Evolutionary conservation across 1,284 basidiomycete genomes (phyloP), one percentile per base, ranked within the genome.

Genomic region (Pholiota adiposa): DNA sequence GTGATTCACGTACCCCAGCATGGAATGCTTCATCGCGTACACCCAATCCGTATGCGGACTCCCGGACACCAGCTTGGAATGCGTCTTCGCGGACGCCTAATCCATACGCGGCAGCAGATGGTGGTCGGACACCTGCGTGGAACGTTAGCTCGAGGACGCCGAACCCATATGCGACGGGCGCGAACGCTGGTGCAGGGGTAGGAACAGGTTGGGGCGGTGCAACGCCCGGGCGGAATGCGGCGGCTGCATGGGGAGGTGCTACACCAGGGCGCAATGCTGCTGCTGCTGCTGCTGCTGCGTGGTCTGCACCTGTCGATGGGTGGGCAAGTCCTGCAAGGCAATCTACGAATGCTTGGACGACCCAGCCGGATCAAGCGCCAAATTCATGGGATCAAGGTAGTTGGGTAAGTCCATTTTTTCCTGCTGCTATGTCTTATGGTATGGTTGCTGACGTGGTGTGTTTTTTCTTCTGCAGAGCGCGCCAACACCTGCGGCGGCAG

Each of bases 41-140:
- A 25, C 90, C 90, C 1, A 92, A 92, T 73, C 89, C 89, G 0
- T 90, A 91, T 64, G 83, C 78, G 6, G 77, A 79, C 43, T 80
- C 81, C 14, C 78, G 79, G 59, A 87, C 86, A 6, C 81, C 72
- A 11, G 71, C 69, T 4, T 88, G 85, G 85, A 83, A 79, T 61
- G 75, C 81, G 6, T 77, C 80, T 3, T 82, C 83, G 6, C 77
- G 82, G 53, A 93, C 90, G 16, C 90, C 90, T 3, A 92, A 92
- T 72, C 89, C 90, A 0, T 90, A 91, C 65, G 83, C 79, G 41
- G 80, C 54, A 6, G 63, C 77, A 27, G 76, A 77, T 40, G 82
- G 81, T 19, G 77, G 79, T 27, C 76, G 77, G 53, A 86, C 85
- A 3, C 80, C 83, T 1, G 83, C 80, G 6, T 85, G 84, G 83